Percentiles rank a stretch among this genome's conserved stretches.
phyloP scores from a whole-genome alignment of 352 stramenopile genomes.

The Phytophthora rubi region DNA sequence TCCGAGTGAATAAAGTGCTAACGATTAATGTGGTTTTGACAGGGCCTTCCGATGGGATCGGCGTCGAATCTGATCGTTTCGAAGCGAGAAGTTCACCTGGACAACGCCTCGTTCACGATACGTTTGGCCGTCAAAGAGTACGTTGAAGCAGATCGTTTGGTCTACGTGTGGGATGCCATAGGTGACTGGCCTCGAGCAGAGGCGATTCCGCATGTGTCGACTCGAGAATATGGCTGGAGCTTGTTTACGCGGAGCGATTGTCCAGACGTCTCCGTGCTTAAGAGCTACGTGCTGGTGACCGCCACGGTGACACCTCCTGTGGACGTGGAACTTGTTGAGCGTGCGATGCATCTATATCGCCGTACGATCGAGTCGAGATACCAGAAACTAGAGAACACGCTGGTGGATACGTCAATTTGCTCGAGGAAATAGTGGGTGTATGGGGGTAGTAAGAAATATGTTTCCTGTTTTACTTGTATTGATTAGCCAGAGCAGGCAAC shows the following conservation, averaged over 20 bases:
- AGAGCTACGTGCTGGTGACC: slow-evolving; percentile 23
- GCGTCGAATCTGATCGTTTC: slow-evolving; percentile 27
- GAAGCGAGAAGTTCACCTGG: slow-evolving; percentile 22
- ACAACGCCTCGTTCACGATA: slow-evolving; percentile 17
- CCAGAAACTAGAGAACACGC: slow-evolving; percentile 30
- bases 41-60: slow-evolving; percentile 19
- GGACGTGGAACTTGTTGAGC: slow-evolving; percentile 14
- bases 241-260: slow-evolving; percentile 4
- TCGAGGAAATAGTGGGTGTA: background rate
- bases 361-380: slow-evolving; percentile 29
- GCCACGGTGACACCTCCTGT: slow-evolving; percentile 2
- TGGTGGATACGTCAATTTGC: slow-evolving; percentile 25
- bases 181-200: slow-evolving; percentile 17
- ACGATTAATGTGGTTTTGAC: background rate
- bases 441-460: background rate
- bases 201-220: slow-evolving; percentile 10
- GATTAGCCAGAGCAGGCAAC: too few relatives aligned
- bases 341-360: slow-evolving; percentile 30
- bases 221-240: slow-evolving; percentile 23
- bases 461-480: too few relatives aligned
- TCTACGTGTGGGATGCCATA: slow-evolving; percentile 30
- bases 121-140: slow-evolving; percentile 27
- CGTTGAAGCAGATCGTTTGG: slow-evolving; percentile 19
- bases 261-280: slow-evolving; percentile 10
- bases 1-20: background rate